Evolutionary conservation across 371 early-diverging fungal species (phyloP).

Genomic region (Funneliformis caledonium): DNA sequence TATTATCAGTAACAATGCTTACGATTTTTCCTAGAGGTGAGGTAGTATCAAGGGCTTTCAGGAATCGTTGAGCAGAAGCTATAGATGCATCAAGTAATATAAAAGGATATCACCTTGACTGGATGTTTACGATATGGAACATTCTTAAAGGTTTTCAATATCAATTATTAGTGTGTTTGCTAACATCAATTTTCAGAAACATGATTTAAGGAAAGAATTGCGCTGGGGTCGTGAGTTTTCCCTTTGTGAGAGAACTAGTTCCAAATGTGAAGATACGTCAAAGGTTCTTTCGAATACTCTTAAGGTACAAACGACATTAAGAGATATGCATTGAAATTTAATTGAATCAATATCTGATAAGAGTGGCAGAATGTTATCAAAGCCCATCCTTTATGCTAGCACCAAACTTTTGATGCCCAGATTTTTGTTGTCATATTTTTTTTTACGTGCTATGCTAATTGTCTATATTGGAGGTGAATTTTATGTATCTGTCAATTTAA

Average conservation of each 20-base stretch:
- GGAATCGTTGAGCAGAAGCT: slow-evolving; percentile 28
- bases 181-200: slow-evolving; percentile 22
- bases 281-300: slow-evolving; percentile 9
- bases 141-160: slow-evolving; percentile 4
- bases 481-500: slow-evolving; percentile 22
- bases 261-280: neutral
- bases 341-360: neutral
- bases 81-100: slow-evolving; percentile 27
- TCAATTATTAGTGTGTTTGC: slow-evolving; percentile 3
- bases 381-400: neutral
- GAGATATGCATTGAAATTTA: slow-evolving; percentile 26
- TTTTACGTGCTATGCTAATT: neutral
- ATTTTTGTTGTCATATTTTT: neutral
- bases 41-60: slow-evolving; percentile 27
- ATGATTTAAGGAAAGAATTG: slow-evolving; percentile 24
- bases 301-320: slow-evolving; percentile 13
- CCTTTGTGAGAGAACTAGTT: slow-evolving; percentile 18
- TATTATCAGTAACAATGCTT: slow-evolving; percentile 12
- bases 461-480: slow-evolving; percentile 20
- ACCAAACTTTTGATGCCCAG: slow-evolving; percentile 23
- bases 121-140: slow-evolving; percentile 23
- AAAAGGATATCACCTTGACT: slow-evolving; percentile 30
- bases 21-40: slow-evolving; percentile 5
- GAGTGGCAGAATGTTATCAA: neutral
- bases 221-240: slow-evolving; percentile 4